phyloP scores from a whole-genome alignment of 108 stramenopile genomes.

The Cyclotella sp. region DNA sequence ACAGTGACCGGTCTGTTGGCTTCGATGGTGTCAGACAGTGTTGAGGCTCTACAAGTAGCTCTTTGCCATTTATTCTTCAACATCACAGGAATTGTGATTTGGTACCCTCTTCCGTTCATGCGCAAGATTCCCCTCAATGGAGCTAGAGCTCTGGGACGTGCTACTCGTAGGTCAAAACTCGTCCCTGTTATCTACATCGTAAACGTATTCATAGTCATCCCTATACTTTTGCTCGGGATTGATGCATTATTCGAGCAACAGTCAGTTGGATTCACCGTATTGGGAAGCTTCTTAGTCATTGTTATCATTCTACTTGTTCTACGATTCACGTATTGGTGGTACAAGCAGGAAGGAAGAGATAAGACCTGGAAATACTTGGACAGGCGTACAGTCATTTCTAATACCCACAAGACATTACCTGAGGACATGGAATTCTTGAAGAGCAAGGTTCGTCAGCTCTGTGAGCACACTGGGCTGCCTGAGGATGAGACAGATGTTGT shows the following conservation, averaged over 20 bases:
- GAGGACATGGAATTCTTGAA: conserved; percentile 65
- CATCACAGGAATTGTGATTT: conserved; percentile 79
- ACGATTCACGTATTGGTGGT: conserved; percentile 55
- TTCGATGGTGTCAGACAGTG: conserved; percentile 67
- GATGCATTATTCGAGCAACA: conserved; percentile 61
- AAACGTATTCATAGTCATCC: conserved; percentile 69
- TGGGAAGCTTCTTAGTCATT: conserved; percentile 66
- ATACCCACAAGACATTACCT: conserved; percentile 48
- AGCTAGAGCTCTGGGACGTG: conserved; percentile 67
- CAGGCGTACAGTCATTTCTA: conserved; percentile 44
- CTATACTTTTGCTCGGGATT: conserved; percentile 67
- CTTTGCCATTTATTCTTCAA: conserved; percentile 88
- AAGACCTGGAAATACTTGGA: conserved; percentile 44
- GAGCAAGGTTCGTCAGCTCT: conserved; percentile 42
- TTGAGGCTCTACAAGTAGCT: conserved; percentile 74
- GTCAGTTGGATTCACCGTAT: conserved; percentile 65
- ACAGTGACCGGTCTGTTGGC: conserved; percentile 78
- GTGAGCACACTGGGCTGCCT: conserved; percentile 58
- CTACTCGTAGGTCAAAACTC: conserved; percentile 61
- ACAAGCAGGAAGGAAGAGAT: conserved; percentile 54
- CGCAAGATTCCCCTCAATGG: conserved; percentile 66
- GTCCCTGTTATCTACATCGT: conserved; percentile 80
- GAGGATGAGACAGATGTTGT: conserved; percentile 48
- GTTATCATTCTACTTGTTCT: conserved; percentile 39
- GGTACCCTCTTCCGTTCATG: conserved; percentile 87